Base-by-base conservation (phyloP, 768 basidiomycete species). In the Macrocybe gigantea region DNA sequence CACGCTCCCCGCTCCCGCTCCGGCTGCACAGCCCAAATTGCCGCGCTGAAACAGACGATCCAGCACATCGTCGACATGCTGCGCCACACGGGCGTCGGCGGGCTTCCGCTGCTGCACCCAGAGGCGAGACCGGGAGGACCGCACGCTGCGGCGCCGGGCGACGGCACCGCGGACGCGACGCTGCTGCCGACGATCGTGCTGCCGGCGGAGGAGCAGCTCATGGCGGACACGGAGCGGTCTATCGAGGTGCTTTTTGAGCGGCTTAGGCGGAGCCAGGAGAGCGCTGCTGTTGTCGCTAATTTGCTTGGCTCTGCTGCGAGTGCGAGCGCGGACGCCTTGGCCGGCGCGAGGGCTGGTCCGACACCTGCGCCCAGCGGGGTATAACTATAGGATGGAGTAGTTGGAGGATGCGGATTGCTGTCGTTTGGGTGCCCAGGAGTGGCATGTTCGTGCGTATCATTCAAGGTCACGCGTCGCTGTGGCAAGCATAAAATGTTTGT, bases 81-180 rank as follows among this genome's bases (percentile, higher is more conserved):
- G 51, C 71, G 75, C 1, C 70, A 77, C 44, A 74, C 77, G 0
- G 85, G 85, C n/a, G 73, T 86, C 12, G 85, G 84, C 2, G 83
- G 80, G 1, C 71, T 83, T 41, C 83, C 85, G 1, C 53, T 82
- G 7, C 61, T 77, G 5, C 64, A 67, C 1, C 38, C 55, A 14
- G 51, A 42, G 13, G 53, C 54, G 1, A 44, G 47, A 9, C 49
- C 54, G 35, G 52, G 38, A 37, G 48, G 60, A 11, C 51, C 61
- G 0, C 22, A 22, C 22, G 22, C 22, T 22, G 22, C 22, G 22
- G 22, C 22, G 22, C 22, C 22, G 22, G 22, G 22, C 22, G 22
- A 22, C 22, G 4, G 22, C 22, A 22, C 22, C 22, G 22, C 4
- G 22, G 22, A 22, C 22, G 22, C 22, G 22, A 22, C 22, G 22